Conservation (phyloP, 2,329 filamentous ascomycete genomes). For the Cadophora gregata region DNA sequence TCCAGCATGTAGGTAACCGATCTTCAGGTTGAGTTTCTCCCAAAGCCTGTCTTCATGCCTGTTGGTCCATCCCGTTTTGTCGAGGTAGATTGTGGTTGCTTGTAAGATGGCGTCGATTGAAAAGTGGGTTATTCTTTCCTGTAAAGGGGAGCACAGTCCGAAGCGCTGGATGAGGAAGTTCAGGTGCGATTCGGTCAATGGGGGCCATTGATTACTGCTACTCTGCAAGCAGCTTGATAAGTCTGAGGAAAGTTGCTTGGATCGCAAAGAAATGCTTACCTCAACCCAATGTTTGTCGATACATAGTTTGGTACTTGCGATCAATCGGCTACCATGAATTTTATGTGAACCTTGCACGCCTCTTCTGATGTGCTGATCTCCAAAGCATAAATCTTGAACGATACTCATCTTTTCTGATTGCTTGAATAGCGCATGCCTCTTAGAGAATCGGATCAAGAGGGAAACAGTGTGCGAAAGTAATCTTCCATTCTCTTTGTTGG, state of each 20-base stretch:
- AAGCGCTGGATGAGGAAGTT: not conserved
- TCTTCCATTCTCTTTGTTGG: no score
- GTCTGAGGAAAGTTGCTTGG: not conserved
- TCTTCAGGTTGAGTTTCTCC: not conserved
- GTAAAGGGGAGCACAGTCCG: not conserved
- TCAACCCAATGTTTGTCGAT: constrained; percentile 6
- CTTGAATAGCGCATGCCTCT: not conserved
- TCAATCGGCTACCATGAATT: no score
- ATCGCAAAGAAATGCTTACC: not conserved
- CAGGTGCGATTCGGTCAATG: not conserved
- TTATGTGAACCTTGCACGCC: not conserved
- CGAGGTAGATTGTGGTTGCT: not conserved
- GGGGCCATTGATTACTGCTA: not conserved
- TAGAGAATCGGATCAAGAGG: not conserved
- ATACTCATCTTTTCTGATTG: not conserved
- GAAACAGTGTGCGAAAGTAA: no score
- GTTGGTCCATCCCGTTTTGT: not conserved
- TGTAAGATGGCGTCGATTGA: not conserved
- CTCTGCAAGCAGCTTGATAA: no score
- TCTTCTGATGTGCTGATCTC: not conserved
- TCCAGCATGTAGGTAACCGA: not conserved
- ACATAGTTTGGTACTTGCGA: not conserved
- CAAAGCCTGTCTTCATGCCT: constrained; percentile 2
- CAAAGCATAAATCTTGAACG: not conserved
- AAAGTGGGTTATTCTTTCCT: not conserved